These are phyloP conservation scores for Hypsizygus ulmarius DNA, from an alignment of 1,284 basidiomycete genomes.

Conservation along the genomic window DNA sequence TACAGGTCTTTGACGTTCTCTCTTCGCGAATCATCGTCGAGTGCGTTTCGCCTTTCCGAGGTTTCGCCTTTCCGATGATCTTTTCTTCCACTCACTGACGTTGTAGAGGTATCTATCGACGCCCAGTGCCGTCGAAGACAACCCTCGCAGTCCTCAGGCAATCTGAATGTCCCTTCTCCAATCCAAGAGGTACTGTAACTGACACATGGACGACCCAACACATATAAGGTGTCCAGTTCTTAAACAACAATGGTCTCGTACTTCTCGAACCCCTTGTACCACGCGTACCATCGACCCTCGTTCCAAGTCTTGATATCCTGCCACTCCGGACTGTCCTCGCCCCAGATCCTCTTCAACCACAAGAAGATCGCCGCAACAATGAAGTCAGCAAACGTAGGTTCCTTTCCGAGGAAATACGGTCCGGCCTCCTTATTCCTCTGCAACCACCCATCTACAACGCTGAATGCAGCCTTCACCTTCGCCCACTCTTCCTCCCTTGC, in stretches of 20 bases:
- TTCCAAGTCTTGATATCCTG: conserved; percentile 21
- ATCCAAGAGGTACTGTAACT: too few species aligned
- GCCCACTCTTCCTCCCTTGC: conserved; percentile 19
- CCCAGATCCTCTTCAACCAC: conserved; percentile 23
- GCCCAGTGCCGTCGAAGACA: too few species aligned
- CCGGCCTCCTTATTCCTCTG: conserved; percentile 19
- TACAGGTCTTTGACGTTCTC: too few species aligned
- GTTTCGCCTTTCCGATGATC: too few species aligned
- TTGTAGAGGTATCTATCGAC: too few species aligned
- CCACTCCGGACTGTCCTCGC: conserved; percentile 20
- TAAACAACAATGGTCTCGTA: conserved; percentile 10
- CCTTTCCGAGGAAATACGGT: conserved; percentile 24
- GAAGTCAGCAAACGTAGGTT: conserved; percentile 26
- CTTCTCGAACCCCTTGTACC: conserved; percentile 14
- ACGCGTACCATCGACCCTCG: conserved; percentile 19
- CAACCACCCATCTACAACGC: conserved; percentile 21
- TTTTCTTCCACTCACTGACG: too few species aligned
- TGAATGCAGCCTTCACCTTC: conserved; percentile 20
- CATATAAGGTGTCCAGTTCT: too few species aligned
- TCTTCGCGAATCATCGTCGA: too few species aligned
- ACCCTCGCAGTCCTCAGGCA: too few species aligned
- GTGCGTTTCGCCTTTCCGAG: too few species aligned
- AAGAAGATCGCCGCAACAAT: conserved; percentile 22
- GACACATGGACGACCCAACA: too few species aligned
- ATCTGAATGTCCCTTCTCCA: too few species aligned